Conservation (phyloP, 1,284 basidiomycete species). For the Phellinidium pouzarii region DNA sequence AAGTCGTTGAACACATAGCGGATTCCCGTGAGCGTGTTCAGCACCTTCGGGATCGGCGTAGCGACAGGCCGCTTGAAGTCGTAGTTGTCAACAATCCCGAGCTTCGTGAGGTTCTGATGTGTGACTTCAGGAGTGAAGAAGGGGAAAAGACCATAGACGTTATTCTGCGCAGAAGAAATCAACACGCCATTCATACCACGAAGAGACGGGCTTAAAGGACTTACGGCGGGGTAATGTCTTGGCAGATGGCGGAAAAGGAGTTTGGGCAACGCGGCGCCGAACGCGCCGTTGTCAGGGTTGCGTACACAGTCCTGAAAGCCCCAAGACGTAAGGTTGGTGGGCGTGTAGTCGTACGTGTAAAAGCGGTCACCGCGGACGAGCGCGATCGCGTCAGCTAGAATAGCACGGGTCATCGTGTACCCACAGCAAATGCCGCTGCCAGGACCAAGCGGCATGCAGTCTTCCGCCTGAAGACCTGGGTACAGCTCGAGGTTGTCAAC, state of each 20-base stretch:
- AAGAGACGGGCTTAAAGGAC: background rate
- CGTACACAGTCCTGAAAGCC: slow-evolving; percentile 26
- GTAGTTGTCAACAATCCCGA: slow-evolving; percentile 36
- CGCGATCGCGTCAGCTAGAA: slow-evolving; percentile 46
- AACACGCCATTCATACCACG: background rate
- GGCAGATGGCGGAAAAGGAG: slow-evolving; percentile 45
- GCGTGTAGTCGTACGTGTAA: slow-evolving; percentile 33
- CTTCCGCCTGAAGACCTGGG: slow-evolving; percentile 33
- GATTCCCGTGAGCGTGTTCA: slow-evolving; percentile 39
- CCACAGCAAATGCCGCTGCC: slow-evolving; percentile 45
- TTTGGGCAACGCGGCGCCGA: slow-evolving; percentile 23
- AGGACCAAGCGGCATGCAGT: slow-evolving; percentile 42
- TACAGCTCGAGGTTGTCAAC: slow-evolving; percentile 48
- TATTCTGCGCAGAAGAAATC: slow-evolving; percentile 19
- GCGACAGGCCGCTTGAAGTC: slow-evolving; percentile 34
- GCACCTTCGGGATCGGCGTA: slow-evolving; percentile 30
- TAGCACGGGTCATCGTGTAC: slow-evolving; percentile 40
- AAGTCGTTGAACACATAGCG: slow-evolving; percentile 36
- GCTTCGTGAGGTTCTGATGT: slow-evolving; percentile 35
- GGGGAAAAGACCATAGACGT: slow-evolving; percentile 39
- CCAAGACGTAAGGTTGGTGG: slow-evolving; percentile 29
- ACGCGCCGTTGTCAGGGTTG: slow-evolving; percentile 25
- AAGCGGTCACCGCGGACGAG: slow-evolving; percentile 34
- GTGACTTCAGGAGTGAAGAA: slow-evolving; percentile 47
- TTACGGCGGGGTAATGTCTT: slow-evolving; percentile 33